A percentile compares a stretch with the other conserved stretches of the same genome.
Evolutionary conservation across 1,139 yeast genomes (phyloP).

Genomic region (Debaryomyces singareniensis): DNA sequence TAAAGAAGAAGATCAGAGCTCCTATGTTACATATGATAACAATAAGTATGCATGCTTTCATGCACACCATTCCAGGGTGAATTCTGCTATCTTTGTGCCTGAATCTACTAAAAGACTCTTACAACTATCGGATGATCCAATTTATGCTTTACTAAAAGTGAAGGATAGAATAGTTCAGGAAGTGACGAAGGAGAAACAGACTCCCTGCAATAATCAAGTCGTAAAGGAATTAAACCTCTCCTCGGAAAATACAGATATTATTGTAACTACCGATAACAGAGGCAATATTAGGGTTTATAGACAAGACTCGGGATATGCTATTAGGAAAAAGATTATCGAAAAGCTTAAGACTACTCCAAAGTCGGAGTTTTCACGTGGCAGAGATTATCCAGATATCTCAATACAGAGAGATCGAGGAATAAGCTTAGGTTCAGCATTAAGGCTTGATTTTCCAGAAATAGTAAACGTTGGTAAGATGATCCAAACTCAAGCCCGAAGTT

Average conservation of each 20-base stretch:
- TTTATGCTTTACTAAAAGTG: slow-evolving; percentile 22
- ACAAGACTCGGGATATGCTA: slow-evolving; percentile 58
- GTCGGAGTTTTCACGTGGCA: slow-evolving; percentile 1
- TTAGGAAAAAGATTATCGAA: slow-evolving; percentile 20
- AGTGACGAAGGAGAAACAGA: slow-evolving; percentile 6
- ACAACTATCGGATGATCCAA: slow-evolving; percentile 70
- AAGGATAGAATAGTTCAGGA: slow-evolving; percentile 2
- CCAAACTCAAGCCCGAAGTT: slow-evolving; percentile 1
- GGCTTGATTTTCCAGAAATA: not conserved
- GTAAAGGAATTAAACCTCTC: slow-evolving; percentile 4
- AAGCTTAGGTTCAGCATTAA: not conserved
- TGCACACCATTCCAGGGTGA: slow-evolving; percentile 69
- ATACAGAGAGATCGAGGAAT: not conserved
- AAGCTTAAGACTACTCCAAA: slow-evolving; percentile 6
- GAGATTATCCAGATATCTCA: not conserved
- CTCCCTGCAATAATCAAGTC: slow-evolving; percentile 16
- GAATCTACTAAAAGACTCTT: slow-evolving; percentile 57
- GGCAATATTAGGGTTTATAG: slow-evolving; percentile 76
- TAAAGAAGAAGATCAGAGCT: slow-evolving; percentile 15
- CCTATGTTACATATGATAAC: slow-evolving; percentile 24
- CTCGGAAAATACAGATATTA: slow-evolving; percentile 36
- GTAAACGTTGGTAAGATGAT: not conserved
- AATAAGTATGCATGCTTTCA: slow-evolving; percentile 62
- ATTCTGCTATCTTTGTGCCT: slow-evolving; percentile 79
- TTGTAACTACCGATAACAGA: slow-evolving; percentile 69